Evolutionary conservation across 202 grass and related monocot genomes (phyloP).

Genomic region (Panicum virgatum): DNA sequence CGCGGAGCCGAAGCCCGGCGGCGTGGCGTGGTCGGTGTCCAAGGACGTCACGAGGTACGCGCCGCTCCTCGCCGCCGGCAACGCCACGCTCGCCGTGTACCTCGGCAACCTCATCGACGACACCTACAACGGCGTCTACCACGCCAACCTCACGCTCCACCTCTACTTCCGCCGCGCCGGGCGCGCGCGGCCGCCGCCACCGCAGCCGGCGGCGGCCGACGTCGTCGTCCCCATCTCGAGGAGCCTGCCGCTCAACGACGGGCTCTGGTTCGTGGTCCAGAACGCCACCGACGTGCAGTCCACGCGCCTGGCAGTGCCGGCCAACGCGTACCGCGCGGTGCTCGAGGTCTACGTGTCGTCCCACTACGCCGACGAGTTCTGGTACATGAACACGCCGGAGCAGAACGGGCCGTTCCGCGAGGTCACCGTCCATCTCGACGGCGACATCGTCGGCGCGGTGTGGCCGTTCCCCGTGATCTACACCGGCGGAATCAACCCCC

Average conservation of each 20-base stretch:
- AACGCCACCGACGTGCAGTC: constrained; percentile 60
- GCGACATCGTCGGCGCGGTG: constrained; percentile 60
- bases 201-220: constrained; percentile 45
- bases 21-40: constrained; percentile 69
- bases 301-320: constrained; percentile 44
- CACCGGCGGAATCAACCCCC: constrained; percentile 73
- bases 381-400: constrained; percentile 86
- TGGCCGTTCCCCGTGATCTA: constrained; percentile 93
- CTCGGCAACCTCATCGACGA: constrained; percentile 72
- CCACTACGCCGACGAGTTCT: constrained; percentile 77
- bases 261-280: constrained; percentile 73
- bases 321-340: constrained; percentile 77
- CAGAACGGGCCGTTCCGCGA: constrained; percentile 80
- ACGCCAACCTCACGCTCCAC: constrained; percentile 72
- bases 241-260: constrained; percentile 45
- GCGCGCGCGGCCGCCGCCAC: neutral
- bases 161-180: constrained; percentile 57
- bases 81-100: constrained; percentile 58
- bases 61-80: constrained; percentile 52
- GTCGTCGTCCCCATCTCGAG: constrained; percentile 68
- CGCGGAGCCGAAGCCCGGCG: constrained; percentile 54
- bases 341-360: constrained; percentile 81
- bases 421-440: constrained; percentile 65
- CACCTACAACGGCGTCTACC: constrained; percentile 76
- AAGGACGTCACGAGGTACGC: constrained; percentile 92